Percentiles rank a stretch among this genome's conserved stretches.
Evolutionary conservation across 352 stramenopile species (phyloP).

Genomic region (Pythium rhizo-oryzae): DNA sequence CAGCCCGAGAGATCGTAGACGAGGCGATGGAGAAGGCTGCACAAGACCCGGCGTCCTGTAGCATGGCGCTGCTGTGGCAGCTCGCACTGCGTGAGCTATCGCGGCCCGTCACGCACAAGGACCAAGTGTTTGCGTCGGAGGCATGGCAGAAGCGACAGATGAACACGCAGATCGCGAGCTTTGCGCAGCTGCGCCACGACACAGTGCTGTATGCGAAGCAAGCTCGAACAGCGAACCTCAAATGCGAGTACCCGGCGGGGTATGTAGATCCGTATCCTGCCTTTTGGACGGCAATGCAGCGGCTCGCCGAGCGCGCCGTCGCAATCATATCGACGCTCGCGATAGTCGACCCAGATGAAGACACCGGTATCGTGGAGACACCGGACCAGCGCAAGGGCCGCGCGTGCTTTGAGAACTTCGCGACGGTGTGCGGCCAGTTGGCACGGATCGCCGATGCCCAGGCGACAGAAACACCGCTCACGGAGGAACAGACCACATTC

Average conservation of each 20-base stretch:
- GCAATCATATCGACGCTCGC: not conserved
- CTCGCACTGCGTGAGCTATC: conserved; percentile 30
- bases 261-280: conserved; percentile 35
- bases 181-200: conserved; percentile 31
- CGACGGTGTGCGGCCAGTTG: conserved; percentile 13
- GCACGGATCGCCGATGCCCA: conserved; percentile 16
- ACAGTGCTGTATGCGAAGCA: conserved; percentile 37
- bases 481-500: no score
- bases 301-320: conserved; percentile 11
- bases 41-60: conserved; percentile 14
- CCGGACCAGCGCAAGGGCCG: conserved; percentile 1
- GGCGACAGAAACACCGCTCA: not conserved
- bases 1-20: conserved; percentile 18
- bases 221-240: conserved; percentile 11
- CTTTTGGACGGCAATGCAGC: conserved; percentile 29
- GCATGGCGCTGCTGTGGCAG: conserved; percentile 26
- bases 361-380: not conserved
- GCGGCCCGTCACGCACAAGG: not conserved
- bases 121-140: conserved; percentile 23
- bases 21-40: not conserved
- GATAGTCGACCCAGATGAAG: not conserved
- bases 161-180: conserved; percentile 33
- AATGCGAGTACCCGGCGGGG: conserved; percentile 27
- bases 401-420: conserved; percentile 26
- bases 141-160: conserved; percentile 27